Conservation (phyloP, 352 stramenopile genomes). For the Phytophthora sojae region DNA sequence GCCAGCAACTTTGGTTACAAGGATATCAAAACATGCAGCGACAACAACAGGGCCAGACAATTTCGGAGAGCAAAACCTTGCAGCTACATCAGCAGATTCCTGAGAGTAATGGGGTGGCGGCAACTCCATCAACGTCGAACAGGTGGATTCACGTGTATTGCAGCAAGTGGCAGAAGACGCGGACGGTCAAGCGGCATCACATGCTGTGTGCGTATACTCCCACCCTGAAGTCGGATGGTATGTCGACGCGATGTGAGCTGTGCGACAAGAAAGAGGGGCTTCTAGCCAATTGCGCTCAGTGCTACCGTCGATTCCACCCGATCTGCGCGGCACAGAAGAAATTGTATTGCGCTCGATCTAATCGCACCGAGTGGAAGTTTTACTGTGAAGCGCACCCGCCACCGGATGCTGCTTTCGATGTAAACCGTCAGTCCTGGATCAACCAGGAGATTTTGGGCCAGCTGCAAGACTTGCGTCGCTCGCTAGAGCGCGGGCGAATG, state of each 20-base stretch:
- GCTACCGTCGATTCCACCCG: conserved; percentile 74
- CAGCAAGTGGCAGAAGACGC: conserved; percentile 77
- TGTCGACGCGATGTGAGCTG: conserved; percentile 61
- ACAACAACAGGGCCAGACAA: conserved; percentile 24
- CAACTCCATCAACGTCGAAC: conserved; percentile 25
- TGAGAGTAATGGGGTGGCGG: conserved; percentile 19
- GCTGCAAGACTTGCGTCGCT: conserved; percentile 78
- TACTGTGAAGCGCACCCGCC: conserved; percentile 79
- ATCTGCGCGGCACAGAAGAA: conserved; percentile 79
- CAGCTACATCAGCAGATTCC: conserved; percentile 9
- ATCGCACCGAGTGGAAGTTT: conserved; percentile 77
- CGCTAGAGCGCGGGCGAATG: conserved; percentile 84
- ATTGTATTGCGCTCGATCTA: conserved; percentile 64
- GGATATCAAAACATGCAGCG: conserved; percentile 36
- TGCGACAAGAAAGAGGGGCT: conserved; percentile 58
- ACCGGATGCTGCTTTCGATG: conserved; percentile 72
- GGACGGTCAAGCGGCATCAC: conserved; percentile 68
- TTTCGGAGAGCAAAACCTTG: conserved; percentile 3
- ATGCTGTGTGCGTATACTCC: conserved; percentile 63
- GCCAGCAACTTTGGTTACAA: conserved; percentile 42
- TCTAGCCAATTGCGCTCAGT: conserved; percentile 64
- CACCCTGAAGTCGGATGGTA: conserved; percentile 26
- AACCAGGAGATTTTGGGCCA: conserved; percentile 78
- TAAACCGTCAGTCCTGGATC: conserved; percentile 77
- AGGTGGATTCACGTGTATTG: conserved; percentile 87